A percentile compares a stretch with the other conserved stretches of the same genome.
Conservation (phyloP, 2,329 filamentous ascomycete species). For the Alternaria solani region DNA sequence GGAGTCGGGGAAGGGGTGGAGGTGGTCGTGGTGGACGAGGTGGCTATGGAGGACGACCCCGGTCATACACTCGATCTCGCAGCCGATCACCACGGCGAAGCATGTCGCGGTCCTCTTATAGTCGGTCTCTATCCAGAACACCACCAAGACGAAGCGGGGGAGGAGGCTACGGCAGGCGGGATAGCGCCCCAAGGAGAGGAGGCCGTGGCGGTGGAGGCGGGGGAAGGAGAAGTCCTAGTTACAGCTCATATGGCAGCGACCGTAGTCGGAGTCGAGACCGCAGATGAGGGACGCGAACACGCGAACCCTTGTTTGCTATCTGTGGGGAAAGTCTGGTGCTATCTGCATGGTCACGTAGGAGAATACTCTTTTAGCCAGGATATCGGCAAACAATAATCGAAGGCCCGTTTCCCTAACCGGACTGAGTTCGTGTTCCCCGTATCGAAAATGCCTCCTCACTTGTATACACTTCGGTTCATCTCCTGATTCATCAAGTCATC, state of each 20-base stretch:
- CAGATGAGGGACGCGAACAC: constrained; percentile 16
- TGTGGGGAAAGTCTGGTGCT: not conserved
- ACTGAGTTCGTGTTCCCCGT: not conserved
- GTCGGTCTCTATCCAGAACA: constrained; percentile 49
- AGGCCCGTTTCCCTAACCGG: not conserved
- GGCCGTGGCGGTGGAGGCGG: constrained; percentile 35
- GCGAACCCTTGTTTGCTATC: not conserved
- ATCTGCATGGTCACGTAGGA: not conserved
- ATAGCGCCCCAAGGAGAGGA: constrained; percentile 24
- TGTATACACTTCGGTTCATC: not conserved
- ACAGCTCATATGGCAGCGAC: constrained; percentile 68
- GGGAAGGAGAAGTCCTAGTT: constrained; percentile 66
- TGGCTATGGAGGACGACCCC: constrained; percentile 34
- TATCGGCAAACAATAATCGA: not conserved
- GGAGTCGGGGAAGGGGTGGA: constrained; percentile 42
- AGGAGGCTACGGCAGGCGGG: constrained; percentile 22
- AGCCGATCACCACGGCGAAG: constrained; percentile 55
- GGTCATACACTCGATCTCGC: constrained; percentile 47
- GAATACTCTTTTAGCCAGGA: not conserved
- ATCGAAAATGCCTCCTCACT: not conserved
- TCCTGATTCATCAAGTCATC: constrained; percentile 32
- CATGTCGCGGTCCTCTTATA: constrained; percentile 52
- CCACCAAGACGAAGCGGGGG: constrained; percentile 38
- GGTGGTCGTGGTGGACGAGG: constrained; percentile 45
- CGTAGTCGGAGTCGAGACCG: constrained; percentile 56